phyloP scores from a whole-genome alignment of 192 early-diverging fungal species.

The Rhizophagus sp. region DNA sequence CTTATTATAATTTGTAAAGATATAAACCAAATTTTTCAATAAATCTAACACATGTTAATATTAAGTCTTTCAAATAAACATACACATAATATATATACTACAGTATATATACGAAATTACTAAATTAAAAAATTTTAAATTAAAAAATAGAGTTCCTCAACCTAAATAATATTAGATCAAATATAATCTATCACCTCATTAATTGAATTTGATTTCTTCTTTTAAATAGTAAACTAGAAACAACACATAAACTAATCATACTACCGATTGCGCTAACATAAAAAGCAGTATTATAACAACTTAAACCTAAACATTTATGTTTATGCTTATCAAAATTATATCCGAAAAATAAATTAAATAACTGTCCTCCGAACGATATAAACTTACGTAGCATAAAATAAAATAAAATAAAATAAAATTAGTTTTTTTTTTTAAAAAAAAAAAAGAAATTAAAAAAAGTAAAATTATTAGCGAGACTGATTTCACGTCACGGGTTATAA shows the following conservation, averaged over 20 bases:
- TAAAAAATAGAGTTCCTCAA: no score
- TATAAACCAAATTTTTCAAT: no score
- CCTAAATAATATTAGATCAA: no score
- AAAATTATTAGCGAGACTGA: no score
- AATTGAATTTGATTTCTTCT: background rate
- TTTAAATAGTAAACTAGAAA: background rate
- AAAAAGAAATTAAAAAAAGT: background rate
- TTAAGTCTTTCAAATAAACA: no score
- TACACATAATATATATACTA: no score
- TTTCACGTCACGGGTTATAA: no score
- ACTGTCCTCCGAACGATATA: constrained; percentile 62
- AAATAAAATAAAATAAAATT: background rate
- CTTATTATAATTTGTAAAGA: no score
- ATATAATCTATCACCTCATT: background rate
- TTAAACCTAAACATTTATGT: background rate
- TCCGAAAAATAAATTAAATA: constrained; percentile 65
- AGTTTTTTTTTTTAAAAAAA: background rate
- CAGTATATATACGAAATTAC: no score
- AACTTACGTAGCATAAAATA: constrained; percentile 30
- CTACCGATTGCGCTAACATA: background rate
- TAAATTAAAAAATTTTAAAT: no score
- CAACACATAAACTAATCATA: background rate
- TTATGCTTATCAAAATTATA: constrained; percentile 51
- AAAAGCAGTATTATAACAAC: constrained; percentile 1
- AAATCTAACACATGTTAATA: no score